Conservation (phyloP, 257 asterid species). For the Gardenia jasminoides region DNA sequence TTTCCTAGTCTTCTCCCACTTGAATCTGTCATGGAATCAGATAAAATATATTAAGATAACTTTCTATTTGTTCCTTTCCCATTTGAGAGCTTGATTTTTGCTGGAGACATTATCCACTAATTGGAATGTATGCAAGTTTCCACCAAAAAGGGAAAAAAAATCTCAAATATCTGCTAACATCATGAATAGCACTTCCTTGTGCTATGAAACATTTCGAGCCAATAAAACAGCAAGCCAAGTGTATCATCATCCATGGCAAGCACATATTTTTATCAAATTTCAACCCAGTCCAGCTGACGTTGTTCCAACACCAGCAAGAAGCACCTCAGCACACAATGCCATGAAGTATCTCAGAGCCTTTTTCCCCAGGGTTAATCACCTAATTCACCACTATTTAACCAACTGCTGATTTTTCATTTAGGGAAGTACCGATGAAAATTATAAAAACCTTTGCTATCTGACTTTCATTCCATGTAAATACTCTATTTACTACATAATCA, state of each 20-base stretch:
- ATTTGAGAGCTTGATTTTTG: neutral
- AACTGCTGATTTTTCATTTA: neutral
- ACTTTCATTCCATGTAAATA: neutral
- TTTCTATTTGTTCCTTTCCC: neutral
- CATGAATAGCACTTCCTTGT: neutral
- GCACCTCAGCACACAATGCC: neutral
- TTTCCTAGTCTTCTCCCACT: neutral
- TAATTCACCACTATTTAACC: neutral
- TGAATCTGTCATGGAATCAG: neutral
- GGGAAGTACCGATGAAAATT: neutral
- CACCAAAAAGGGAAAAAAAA: neutral
- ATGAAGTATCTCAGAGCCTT: neutral
- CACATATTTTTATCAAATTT: neutral
- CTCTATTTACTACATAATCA: neutral
- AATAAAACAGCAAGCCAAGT: neutral
- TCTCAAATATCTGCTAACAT: neutral
- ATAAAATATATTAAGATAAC: neutral
- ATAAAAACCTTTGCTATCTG: neutral
- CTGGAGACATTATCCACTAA: neutral
- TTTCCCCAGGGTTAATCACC: neutral
- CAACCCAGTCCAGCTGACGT: neutral
- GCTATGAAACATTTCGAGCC: neutral
- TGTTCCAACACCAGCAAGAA: neutral
- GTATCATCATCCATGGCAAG: neutral
- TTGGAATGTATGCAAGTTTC: neutral